A percentile compares a stretch with the other conserved stretches of the same genome.
phyloP scores from a whole-genome alignment of 2,329 filamentous ascomycete genomes.

The Curvularia spicifera region DNA sequence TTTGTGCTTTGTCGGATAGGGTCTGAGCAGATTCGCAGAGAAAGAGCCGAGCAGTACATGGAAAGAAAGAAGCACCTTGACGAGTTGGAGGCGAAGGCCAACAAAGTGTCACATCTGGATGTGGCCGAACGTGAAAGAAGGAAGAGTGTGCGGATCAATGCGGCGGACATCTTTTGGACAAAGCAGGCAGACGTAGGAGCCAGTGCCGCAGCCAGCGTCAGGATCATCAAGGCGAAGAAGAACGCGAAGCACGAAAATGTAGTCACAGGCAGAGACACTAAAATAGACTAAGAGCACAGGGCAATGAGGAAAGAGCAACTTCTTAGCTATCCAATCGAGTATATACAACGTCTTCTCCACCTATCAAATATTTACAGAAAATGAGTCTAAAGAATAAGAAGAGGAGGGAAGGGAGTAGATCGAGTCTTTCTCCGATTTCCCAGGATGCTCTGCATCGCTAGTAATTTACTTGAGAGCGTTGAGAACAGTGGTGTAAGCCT shows the following conservation, averaged over 20 bases:
- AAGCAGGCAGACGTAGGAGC: constrained; percentile 38
- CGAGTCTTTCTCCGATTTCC: background rate
- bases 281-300: constrained; percentile 4
- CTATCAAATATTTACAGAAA: constrained; percentile 9
- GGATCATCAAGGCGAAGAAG: constrained; percentile 37
- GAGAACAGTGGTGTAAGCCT: constrained; percentile 47
- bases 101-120: constrained; percentile 25
- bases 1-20: constrained; percentile 37
- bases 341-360: constrained; percentile 16
- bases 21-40: constrained; percentile 39
- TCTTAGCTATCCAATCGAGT: background rate
- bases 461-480: constrained; percentile 29
- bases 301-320: background rate
- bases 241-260: constrained; percentile 25
- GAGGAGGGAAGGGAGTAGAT: background rate
- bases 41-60: constrained; percentile 34
- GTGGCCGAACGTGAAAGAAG: constrained; percentile 36
- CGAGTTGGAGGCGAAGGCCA: constrained; percentile 32
- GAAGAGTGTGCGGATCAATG: constrained; percentile 42
- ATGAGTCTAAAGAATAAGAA: background rate
- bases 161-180: constrained; percentile 42
- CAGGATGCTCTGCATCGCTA: background rate
- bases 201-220: constrained; percentile 30
- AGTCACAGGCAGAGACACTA: constrained; percentile 19
- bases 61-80: constrained; percentile 39